Evolutionary conservation across 805 yeast species (phyloP), one percentile per base, ranked within the genome.

Genomic region (Metschnikowia chrysomelidarum): DNA sequence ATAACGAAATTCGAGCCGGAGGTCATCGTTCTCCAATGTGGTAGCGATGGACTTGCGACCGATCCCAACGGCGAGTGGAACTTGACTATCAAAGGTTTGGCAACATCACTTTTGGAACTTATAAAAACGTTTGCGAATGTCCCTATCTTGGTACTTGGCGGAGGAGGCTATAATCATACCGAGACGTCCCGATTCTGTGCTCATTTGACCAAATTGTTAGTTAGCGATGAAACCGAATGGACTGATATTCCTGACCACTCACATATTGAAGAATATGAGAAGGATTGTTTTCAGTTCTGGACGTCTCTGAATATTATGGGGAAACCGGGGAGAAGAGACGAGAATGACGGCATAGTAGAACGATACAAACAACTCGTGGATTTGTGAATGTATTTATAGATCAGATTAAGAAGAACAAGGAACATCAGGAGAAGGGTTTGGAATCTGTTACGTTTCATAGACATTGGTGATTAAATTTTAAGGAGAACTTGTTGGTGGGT

Each of bases 31-130:
- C 56, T 84, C 1, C 87, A 80, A 51, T 73, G 82, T 50, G 94
- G 94, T 1, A 76, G 79, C 20, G 94, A 84, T 62, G 91, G 93
- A 0, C 59, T 84, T 15, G 67, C 72, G n/a, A 67, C 79, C 0
- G 93, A 84, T 51, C 69, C 70, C 13, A 75, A 69, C 42, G 60
- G 66, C 11, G 84, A 82, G 51, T 84, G 91, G 91, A 83, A 82
- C 53, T 53, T 84, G 37, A 72, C 82, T 0, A 68, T 78, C 6
- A 54, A 57, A 24, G 84, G 82, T 0, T 62, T 69, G 14, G 69
- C 72, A 19, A 50, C 1, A 57, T 56, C 5, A 54, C 80, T 4
- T 24, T 31, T 47, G 3, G 12, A 22, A 4, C 24, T 38, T 2
- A 27, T 42, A 6, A 34, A 38, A 4, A 8, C 11, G 9, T 29